Evolutionary conservation across 805 yeast genomes (phyloP), one percentile per base, ranked within the genome.

Genomic region (Phaffomyces opuntiae): DNA sequence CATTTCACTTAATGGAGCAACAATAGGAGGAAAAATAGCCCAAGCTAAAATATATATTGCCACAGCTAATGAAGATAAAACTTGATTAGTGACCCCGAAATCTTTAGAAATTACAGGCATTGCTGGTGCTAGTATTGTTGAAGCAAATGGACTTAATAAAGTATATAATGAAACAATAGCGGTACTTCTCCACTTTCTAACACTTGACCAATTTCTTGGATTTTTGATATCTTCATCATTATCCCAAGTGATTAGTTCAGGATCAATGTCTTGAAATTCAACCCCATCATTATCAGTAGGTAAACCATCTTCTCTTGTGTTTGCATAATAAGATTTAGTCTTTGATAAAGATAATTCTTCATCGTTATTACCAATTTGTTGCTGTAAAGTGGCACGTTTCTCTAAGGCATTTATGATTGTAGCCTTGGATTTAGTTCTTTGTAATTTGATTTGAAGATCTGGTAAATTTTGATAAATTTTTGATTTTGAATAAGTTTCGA

Each of bases 231-330:
- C 89, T 43, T 75, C 72, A 16, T 69, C 72, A 4, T 81, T 80
- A 31, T 79, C 78, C 87, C 87, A 82, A 2, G 85, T 74, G 11
- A 82, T 80, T 40, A 82, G 64, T 53, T 82, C 86, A 0, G 86
- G 87, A 53, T 82, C 87, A 9, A 78, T 62, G 6, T 61, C 58
- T 31, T 65, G 64, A 56, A 74, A 80, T 54, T 80, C 84, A 9
- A 66, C 67, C 26, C 86, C 86, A 45, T 69, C 74, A 42, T 66
- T 54, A 41, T 36, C 43, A 1, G 67, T 62, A 9, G 67, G 68
- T 8, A 64, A 47, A 5, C 53, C 61, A 31, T 57, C 63, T 17
- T 47, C 49, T 47, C 49, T 56, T 39, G 32, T 54, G 17, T 53
- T 45, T 17, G 45, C 48, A 39, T 52, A 52, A 1, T 38, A 38